Evolutionary conservation across 2,329 filamentous ascomycete genomes (phyloP).

Genomic region (Talaromyces atroroseus): DNA sequence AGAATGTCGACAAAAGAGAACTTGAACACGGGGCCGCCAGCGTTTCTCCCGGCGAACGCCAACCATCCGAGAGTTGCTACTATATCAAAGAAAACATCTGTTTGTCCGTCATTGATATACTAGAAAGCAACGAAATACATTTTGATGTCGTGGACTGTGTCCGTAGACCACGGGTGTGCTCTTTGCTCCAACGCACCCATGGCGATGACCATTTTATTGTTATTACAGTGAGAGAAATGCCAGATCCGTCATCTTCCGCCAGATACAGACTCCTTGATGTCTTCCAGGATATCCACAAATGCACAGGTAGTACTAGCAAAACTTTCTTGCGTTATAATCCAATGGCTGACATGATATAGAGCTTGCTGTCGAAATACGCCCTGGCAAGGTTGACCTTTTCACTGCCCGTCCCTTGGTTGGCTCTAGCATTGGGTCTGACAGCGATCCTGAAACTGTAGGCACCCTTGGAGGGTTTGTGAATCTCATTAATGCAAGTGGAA

Average conservation of each 20-base stretch:
- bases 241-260: not conserved
- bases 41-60: not conserved
- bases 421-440: not conserved
- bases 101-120: not conserved
- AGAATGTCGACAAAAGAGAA: not conserved
- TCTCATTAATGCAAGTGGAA: not conserved
- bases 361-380: constrained; percentile 1
- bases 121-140: not conserved
- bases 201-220: constrained; percentile 8
- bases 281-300: not conserved
- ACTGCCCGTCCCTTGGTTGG: not conserved
- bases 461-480: constrained; percentile 9
- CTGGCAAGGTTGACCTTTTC: not conserved
- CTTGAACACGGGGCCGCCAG: not conserved
- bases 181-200: not conserved
- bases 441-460: not conserved
- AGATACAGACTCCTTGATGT: not conserved
- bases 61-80: not conserved
- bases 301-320: not conserved
- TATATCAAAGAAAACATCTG: not conserved
- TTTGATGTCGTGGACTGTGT: constrained; percentile 10
- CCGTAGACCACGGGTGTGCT: not conserved
- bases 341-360: not conserved
- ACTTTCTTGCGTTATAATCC: not conserved
- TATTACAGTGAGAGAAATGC: not conserved